These are phyloP conservation scores for Trichophyton rubrum DNA, from an alignment of 2,329 filamentous ascomycete genomes.

Conservation along the genomic window DNA sequence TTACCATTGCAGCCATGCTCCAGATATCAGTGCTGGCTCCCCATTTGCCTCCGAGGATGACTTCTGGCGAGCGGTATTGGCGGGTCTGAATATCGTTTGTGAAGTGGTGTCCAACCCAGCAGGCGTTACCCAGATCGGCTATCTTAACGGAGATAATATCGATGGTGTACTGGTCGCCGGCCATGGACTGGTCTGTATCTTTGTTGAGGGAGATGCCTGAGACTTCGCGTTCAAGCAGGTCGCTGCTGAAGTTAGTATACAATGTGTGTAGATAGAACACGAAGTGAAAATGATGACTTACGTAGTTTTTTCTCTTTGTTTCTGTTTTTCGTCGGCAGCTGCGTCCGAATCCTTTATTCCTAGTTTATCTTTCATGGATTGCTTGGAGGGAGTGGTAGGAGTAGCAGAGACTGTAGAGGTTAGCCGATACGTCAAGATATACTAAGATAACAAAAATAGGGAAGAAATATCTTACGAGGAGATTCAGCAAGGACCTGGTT, in stretches of 20 bases:
- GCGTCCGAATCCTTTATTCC: conserved; percentile 42
- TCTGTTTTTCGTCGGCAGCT: conserved; percentile 53
- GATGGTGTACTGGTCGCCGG: conserved; percentile 41
- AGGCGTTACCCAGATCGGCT: conserved; percentile 93
- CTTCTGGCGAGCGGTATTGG: conserved; percentile 93
- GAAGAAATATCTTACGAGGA: conserved; percentile 42
- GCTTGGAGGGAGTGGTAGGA: conserved; percentile 40
- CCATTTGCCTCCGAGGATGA: conserved; percentile 95
- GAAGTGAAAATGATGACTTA: conserved; percentile 40
- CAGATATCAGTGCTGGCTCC: conserved; percentile 98
- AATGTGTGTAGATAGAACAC: too few species aligned
- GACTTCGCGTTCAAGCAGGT: conserved; percentile 81
- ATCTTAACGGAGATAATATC: conserved; percentile 97
- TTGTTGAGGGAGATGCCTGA: conserved; percentile 91
- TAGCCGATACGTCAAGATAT: neutral
- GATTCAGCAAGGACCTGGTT: conserved; percentile 69
- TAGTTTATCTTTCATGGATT: conserved; percentile 49
- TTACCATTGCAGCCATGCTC: conserved; percentile 99
- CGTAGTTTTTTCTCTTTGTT: conserved; percentile 86
- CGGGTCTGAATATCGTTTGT: conserved; percentile 98
- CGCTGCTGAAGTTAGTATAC: conserved; percentile 38
- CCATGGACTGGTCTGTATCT: conserved; percentile 51
- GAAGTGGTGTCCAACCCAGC: conserved; percentile 98
- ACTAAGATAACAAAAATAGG: neutral
- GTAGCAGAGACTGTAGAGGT: conserved; percentile 27